phyloP scores from a whole-genome alignment of 495 filamentous ascomycete genomes.

The Neurospora sp. region DNA sequence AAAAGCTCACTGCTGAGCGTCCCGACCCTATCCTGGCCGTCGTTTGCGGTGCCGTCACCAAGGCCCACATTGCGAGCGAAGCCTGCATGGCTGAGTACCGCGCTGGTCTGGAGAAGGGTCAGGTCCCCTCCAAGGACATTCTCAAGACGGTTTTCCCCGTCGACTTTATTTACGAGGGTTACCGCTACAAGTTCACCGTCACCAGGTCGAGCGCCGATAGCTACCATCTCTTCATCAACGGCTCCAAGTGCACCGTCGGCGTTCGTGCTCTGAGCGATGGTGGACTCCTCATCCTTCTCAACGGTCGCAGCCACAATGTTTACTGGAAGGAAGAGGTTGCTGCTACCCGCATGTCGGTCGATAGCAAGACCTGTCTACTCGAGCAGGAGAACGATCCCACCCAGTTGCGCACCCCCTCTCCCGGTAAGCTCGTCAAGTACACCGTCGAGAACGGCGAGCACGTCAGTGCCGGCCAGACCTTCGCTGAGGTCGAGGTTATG shows the following conservation, averaged over 20 bases:
- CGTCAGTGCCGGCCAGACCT: constrained; percentile 84
- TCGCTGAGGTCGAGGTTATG: constrained; percentile 99
- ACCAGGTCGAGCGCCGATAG: constrained; percentile 87
- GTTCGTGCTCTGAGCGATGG: constrained; percentile 89
- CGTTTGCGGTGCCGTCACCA: constrained; percentile 88
- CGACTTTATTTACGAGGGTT: constrained; percentile 97
- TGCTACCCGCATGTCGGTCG: constrained; percentile 89
- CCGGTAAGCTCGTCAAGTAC: constrained; percentile 98
- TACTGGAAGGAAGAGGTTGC: constrained; percentile 99
- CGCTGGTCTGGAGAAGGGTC: constrained; percentile 86
- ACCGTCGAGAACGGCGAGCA: constrained; percentile 95
- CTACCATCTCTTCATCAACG: constrained; percentile 98
- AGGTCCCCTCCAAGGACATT: constrained; percentile 91
- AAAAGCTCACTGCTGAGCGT: constrained; percentile 92
- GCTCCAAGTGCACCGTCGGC: constrained; percentile 89
- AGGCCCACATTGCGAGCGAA: constrained; percentile 89
- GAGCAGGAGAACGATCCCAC: constrained; percentile 99
- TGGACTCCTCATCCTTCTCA: constrained; percentile 83
- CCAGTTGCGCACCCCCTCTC: constrained; percentile 87
- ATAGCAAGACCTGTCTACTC: constrained; percentile 93
- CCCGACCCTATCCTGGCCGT: constrained; percentile 87
- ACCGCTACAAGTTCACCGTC: constrained; percentile 96
- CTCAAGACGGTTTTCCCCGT: constrained; percentile 96
- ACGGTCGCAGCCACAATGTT: constrained; percentile 88
- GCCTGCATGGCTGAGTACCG: constrained; percentile 77